Evolutionary conservation across 2,329 filamentous ascomycete genomes (phyloP).

Genomic region (Penicillium sclerotigenum): DNA sequence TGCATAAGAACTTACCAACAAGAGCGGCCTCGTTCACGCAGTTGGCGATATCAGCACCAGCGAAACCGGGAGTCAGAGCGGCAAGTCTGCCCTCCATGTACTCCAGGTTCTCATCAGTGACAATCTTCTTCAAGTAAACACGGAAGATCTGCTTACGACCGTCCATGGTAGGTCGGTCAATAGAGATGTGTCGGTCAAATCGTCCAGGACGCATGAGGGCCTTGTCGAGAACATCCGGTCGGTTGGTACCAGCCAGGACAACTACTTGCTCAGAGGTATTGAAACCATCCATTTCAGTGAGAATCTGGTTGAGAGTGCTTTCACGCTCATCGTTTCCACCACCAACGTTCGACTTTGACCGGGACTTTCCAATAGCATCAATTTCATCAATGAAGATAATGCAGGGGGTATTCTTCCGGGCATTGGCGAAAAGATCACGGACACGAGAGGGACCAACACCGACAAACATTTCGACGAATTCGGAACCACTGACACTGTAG

Average conservation of each 20-base stretch:
- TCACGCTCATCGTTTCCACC: conserved; percentile 97
- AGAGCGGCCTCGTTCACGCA: conserved; percentile 96
- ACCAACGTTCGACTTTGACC: conserved; percentile 76
- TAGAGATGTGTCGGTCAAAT: conserved; percentile 93
- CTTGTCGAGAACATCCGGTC: conserved; percentile 90
- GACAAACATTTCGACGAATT: conserved; percentile 99
- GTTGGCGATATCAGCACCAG: conserved; percentile 96
- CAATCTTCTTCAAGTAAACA: conserved; percentile 91
- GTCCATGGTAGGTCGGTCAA: conserved; percentile 94
- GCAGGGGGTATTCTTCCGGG: conserved; percentile 92
- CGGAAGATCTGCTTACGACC: conserved; percentile 93
- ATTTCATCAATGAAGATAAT: conserved; percentile 99
- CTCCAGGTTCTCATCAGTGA: conserved; percentile 85
- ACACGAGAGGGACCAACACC: conserved; percentile 96
- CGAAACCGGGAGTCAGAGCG: conserved; percentile 92
- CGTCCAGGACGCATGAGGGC: conserved; percentile 94
- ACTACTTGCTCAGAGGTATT: conserved; percentile 96
- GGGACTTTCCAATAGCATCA: conserved; percentile 90
- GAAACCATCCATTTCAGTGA: conserved; percentile 99
- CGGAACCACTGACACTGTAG: conserved; percentile 96
- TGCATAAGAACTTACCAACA: conserved; percentile 64
- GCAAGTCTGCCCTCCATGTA: conserved; percentile 83
- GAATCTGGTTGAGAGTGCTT: conserved; percentile 93
- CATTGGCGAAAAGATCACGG: conserved; percentile 88
- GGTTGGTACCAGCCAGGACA: conserved; percentile 93